phyloP scores from a whole-genome alignment of 768 basidiomycete species.

The Suillus spraguei region DNA sequence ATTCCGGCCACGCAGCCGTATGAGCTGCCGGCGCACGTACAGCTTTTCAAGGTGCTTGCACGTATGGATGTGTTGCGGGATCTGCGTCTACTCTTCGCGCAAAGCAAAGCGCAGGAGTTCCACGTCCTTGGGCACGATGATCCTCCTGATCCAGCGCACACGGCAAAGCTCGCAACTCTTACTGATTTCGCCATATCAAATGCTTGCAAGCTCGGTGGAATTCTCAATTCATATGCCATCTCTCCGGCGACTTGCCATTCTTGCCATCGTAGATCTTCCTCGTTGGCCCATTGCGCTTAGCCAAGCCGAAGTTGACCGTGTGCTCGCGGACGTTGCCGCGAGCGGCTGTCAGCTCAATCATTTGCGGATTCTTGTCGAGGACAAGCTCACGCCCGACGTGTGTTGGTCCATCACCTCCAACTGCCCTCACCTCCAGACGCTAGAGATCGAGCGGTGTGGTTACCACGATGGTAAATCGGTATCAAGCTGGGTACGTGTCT shows the following conservation, averaged over 20 bases:
- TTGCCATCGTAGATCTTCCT: conserved; percentile 37
- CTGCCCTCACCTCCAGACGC: conserved; percentile 34
- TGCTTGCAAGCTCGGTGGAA: conserved; percentile 31
- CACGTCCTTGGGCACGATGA: conserved; percentile 27
- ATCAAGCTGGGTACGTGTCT: conserved; percentile 36
- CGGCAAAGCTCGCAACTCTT: conserved; percentile 34
- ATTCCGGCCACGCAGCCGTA: conserved; percentile 21
- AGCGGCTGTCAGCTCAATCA: conserved; percentile 36
- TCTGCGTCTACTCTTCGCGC: conserved; percentile 35
- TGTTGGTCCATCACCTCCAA: conserved; percentile 31
- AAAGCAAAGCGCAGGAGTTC: conserved; percentile 28
- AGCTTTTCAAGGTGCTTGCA: conserved; percentile 32
- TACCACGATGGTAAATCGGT: conserved; percentile 41
- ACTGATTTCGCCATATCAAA: conserved; percentile 39
- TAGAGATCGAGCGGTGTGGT: conserved; percentile 38
- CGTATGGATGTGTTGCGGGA: conserved; percentile 34
- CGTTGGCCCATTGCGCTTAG: conserved; percentile 39
- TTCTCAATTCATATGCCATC: conserved; percentile 33
- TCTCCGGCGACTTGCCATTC: conserved; percentile 32
- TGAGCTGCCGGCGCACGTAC: conserved; percentile 19
- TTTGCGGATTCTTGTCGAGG: conserved; percentile 38
- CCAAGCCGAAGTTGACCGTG: conserved; percentile 33
- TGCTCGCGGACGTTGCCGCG: conserved; percentile 31
- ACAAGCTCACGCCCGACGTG: conserved; percentile 35
- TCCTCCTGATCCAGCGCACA: conserved; percentile 22